phyloP scores from a whole-genome alignment of 148 eudicot species.

The Oxyria digyna region DNA sequence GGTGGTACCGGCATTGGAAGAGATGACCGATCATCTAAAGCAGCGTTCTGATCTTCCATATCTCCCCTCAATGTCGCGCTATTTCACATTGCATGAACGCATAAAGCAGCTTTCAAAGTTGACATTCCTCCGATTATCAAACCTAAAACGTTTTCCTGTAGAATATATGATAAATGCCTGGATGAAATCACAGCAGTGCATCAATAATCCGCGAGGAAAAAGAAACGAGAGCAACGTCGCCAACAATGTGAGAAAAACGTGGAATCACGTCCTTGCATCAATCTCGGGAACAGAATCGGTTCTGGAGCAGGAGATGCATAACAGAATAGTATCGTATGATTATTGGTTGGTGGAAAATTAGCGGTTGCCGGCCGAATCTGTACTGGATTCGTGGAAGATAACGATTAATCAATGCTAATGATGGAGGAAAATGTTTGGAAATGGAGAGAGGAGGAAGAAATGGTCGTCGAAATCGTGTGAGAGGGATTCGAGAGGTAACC shows the following conservation, averaged over 20 bases:
- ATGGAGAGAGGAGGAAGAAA: background rate
- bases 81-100: background rate
- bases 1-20: background rate
- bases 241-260: background rate
- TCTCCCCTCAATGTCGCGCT: background rate
- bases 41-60: background rate
- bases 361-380: slow-evolving; percentile 6
- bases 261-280: background rate
- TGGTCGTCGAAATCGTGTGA: background rate
- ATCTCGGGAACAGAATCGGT: background rate
- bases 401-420: background rate
- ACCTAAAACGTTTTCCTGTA: background rate
- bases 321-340: background rate
- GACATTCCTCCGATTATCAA: background rate
- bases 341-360: background rate
- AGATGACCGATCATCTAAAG: background rate
- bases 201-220: background rate
- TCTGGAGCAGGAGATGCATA: background rate
- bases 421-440: background rate
- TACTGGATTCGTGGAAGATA: background rate
- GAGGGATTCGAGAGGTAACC: background rate
- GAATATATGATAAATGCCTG: background rate
- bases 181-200: background rate
- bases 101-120: too few relatives aligned
- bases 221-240: background rate